Base-by-base conservation (phyloP, 768 basidiomycete species). In the Porphyrellus cyaneotinctus region DNA sequence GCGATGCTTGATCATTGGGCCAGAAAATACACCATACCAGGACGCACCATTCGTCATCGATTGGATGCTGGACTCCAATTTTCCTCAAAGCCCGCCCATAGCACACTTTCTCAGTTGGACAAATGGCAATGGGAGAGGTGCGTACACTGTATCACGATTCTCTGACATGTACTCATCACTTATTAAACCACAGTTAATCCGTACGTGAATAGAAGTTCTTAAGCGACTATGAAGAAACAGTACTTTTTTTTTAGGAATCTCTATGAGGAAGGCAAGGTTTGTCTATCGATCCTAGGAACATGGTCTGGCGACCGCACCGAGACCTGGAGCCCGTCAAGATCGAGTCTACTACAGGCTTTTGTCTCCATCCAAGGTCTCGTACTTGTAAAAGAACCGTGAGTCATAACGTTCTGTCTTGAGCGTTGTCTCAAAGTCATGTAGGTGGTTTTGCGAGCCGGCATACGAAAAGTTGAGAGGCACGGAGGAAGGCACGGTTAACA, bases 11-110 rank as follows among this genome's bases (percentile, higher is more conserved):
- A 97, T 97, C 54, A 84, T 97, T 57, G 94, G 94, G 4, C 91
- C 93, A 52, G 83, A 88, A 61, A 94, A 93, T 58, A 97, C 95
- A 10, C 94, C 94, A n/a, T 97, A 95, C 59, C 82, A 91, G 67
- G 88, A 95, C 67, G 91, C 91, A 18, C 95, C 94, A 0, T 95
- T 95, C 70, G 85, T 97, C 23, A 95, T 97, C 51, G 94, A 97
- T 70, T 92, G 90, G 90, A 82, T 85, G 78, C 74, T 92, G 12
- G 90, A 89, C 62, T 89, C 83, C 49, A 85, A 87, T 67, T 97
- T 87, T 66, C 92, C 85, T 41, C 82, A 84, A 58, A 81, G 75
- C 54, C 92, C 94, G 13, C 94, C 94, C 0, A 75, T 83, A 50
- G 95, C 94, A 11, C 87, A 91, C 71, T 97, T 97, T 69, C 78